Evolutionary conservation across 2,329 filamentous ascomycete genomes (phyloP), one percentile per base, ranked within the genome.

Genomic region (Neodidymelliopsis sp.): DNA sequence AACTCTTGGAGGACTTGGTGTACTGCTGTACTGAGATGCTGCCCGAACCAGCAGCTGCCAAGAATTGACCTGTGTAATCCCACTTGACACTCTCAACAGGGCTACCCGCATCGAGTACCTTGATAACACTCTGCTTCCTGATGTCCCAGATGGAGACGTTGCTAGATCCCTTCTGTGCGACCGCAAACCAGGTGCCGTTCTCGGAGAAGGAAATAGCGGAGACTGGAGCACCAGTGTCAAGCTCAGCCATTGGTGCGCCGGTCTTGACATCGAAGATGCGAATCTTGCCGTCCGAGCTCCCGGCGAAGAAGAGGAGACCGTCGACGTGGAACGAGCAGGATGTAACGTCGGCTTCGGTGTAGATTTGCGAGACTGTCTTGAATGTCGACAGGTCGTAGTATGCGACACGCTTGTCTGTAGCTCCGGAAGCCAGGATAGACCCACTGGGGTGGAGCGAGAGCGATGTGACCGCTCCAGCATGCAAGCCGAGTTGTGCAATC

Each of bases 11-110:
- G 41, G 85, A 79, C 81, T 97, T 99, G 56, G 84, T 82, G 74
- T 95, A 99, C 66, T 96, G 89, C 72, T 94, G 90, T 29, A 99
- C 90, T 4, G 89, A 90, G 35, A 97, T 78, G 20, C 91, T 91
- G 33, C 87, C 85, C 4, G 87, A 81, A 6, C 93, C 93, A 4
- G 85, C 89, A 10, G 89, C 88, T 19, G 92, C 89, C 42, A 99
- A 80, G 77, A 89, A 99, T 74, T 97, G 93, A 31, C 92, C 93
- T 6, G 90, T 94, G 77, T 96, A 97, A 69, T 99, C 94, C 92
- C 92, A 99, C 37, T 82, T 81, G 56, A 97, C 80, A 29, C 83
- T 85, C 53, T 89, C 83, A 36, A 96, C 84, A n/a, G 84, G 80
- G 54, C 85, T 87, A 46, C 91, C 93, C 34, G 88, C 87, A 57